These are phyloP conservation scores for Priceomyces carsonii DNA, from an alignment of 805 yeast species.

Conservation along the genomic window DNA sequence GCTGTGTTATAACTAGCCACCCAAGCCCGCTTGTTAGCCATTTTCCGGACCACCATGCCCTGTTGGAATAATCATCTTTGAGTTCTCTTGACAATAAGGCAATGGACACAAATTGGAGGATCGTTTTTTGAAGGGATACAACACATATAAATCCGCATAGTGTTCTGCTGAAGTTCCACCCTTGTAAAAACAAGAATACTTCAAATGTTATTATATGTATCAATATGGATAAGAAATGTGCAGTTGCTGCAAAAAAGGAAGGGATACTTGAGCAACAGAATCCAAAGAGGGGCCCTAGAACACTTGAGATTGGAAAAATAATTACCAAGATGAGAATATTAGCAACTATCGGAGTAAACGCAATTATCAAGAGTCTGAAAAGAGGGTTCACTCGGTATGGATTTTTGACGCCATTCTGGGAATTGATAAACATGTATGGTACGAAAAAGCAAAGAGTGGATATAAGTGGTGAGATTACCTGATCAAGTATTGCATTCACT, in stretches of 20 bases:
- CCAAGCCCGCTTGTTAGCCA: conserved; percentile 46
- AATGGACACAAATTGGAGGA: conserved; percentile 32
- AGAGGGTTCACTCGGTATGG: conserved; percentile 48
- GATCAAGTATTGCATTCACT: conserved; percentile 15
- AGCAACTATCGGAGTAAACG: conserved; percentile 49
- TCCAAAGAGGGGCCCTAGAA: conserved; percentile 37
- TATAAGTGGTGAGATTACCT: conserved; percentile 18
- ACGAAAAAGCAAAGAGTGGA: conserved; percentile 35
- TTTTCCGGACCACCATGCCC: conserved; percentile 57
- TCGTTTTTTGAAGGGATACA: conserved; percentile 34
- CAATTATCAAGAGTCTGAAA: conserved; percentile 57
- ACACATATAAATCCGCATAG: conserved; percentile 40
- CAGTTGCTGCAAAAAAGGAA: conserved; percentile 39
- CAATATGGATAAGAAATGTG: conserved; percentile 36
- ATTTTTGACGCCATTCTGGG: conserved; percentile 75
- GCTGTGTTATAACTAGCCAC: conserved; percentile 39
- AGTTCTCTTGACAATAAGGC: conserved; percentile 43
- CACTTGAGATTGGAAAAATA: conserved; percentile 35
- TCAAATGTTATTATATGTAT: conserved; percentile 36
- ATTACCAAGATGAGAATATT: conserved; percentile 32
- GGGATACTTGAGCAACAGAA: conserved; percentile 34
- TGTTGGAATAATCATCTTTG: conserved; percentile 38
- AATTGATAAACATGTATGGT: conserved; percentile 78
- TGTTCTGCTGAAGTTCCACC: conserved; percentile 40
- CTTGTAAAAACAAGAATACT: conserved; percentile 39